Evolutionary conservation across 2,329 filamentous ascomycete genomes (phyloP).

Genomic region (Chaetomiaceae sp.): DNA sequence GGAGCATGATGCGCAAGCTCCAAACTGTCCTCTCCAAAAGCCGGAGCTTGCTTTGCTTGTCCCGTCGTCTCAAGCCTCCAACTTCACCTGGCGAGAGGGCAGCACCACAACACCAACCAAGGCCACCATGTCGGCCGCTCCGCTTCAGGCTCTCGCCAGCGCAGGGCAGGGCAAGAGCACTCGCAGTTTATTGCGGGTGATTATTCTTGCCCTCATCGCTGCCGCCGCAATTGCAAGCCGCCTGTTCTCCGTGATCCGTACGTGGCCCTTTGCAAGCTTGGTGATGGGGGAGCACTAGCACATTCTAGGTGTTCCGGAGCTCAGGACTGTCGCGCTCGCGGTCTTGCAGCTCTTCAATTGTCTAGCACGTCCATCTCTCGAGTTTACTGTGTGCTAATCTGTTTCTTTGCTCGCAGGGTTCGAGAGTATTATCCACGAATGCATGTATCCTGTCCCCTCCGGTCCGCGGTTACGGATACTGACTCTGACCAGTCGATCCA

Average conservation of each 20-base stretch:
- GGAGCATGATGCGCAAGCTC: constrained; percentile 27
- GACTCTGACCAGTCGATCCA: constrained; percentile 70
- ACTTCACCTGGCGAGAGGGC: constrained; percentile 23
- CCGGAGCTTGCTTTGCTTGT: constrained; percentile 11
- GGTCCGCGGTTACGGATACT: constrained; percentile 2
- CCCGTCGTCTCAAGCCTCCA: constrained; percentile 21
- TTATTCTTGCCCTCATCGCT: constrained; percentile 89
- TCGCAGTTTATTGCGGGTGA: constrained; percentile 76
- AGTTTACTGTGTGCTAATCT: constrained; percentile 30
- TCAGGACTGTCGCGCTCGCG: not conserved
- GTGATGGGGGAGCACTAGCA: not conserved
- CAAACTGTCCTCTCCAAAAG: constrained; percentile 30
- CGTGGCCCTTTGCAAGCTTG: constrained; percentile 35
- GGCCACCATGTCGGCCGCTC: constrained; percentile 30
- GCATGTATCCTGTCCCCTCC: constrained; percentile 52
- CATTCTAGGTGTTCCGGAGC: not conserved
- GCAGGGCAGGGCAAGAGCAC: constrained; percentile 77
- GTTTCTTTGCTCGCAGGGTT: constrained; percentile 57
- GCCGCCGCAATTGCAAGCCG: constrained; percentile 87
- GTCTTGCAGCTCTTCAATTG: not conserved
- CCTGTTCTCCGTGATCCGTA: constrained; percentile 97
- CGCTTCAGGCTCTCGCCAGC: constrained; percentile 53
- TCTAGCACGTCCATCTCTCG: not conserved
- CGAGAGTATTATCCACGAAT: constrained; percentile 99
- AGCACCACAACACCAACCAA: constrained; percentile 23